These are phyloP conservation scores for Citrus mangshanensis DNA, from an alignment of 345 rosid species.

Conservation along the genomic window DNA sequence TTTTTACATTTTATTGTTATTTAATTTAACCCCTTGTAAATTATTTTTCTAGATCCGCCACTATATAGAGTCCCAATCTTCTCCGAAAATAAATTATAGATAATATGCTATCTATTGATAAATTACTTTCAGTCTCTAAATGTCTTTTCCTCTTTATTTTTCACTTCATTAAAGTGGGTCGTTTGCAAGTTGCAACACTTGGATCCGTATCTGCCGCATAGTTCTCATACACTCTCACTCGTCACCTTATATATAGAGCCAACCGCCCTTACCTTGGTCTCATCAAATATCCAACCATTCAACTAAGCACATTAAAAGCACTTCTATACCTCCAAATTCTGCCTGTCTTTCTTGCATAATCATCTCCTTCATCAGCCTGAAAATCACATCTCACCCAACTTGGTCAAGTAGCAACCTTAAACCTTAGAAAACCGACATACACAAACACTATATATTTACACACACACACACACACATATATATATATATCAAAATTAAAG, in stretches of 20 bases:
- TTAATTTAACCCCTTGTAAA: too few relatives aligned
- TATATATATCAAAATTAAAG: neutral
- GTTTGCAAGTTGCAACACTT: too few relatives aligned
- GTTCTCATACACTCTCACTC: neutral
- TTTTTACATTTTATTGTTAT: too few relatives aligned
- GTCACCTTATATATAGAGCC: conserved; percentile 1
- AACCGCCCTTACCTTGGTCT: neutral
- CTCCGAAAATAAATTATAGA: too few relatives aligned
- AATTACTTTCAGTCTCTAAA: too few relatives aligned
- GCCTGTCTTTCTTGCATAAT: neutral
- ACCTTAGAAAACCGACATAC: neutral
- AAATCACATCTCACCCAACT: neutral
- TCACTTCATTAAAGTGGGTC: too few relatives aligned
- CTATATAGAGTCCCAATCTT: too few relatives aligned
- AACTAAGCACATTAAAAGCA: neutral
- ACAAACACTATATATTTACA: neutral
- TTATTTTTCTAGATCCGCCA: too few relatives aligned
- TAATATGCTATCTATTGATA: too few relatives aligned
- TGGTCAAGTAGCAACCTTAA: neutral
- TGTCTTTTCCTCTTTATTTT: too few relatives aligned
- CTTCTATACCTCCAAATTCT: neutral
- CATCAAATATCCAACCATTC: neutral
- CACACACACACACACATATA: too few relatives aligned
- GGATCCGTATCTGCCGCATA: too few relatives aligned
- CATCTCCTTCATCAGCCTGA: neutral